Percentiles rank a stretch among this genome's conserved stretches.
Conservation (phyloP, 305 asterid species). For the Fraxinus nigra region DNA sequence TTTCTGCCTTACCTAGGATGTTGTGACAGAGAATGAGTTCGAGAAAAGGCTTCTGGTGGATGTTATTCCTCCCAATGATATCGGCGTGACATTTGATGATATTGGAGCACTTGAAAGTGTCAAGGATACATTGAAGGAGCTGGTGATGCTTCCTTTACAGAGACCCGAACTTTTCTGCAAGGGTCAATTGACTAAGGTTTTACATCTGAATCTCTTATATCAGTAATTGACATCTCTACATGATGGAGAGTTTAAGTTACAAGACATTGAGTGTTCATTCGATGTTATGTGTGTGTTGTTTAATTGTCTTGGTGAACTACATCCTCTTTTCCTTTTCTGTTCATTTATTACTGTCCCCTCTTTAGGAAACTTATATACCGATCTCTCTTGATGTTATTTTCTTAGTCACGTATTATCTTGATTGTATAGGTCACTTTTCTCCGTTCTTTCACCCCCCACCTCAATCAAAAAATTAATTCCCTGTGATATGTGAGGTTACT, state of each 20-base stretch:
- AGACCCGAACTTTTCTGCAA: conserved; percentile 59
- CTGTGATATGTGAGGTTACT: background rate
- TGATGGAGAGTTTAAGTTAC: background rate
- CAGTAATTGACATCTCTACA: conserved; percentile 5
- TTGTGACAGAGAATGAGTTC: conserved; percentile 55
- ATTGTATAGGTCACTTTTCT: background rate
- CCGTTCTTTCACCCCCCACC: background rate
- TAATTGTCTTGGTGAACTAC: background rate
- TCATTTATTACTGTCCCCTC: background rate
- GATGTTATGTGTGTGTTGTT: conserved; percentile 8
- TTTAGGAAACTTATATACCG: background rate
- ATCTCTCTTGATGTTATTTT: conserved; percentile 1
- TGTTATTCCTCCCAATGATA: conserved; percentile 55
- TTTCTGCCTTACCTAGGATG: conserved; percentile 40
- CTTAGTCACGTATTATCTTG: background rate
- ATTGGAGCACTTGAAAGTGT: conserved; percentile 58
- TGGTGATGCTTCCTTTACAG: conserved; percentile 62
- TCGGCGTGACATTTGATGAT: conserved; percentile 61
- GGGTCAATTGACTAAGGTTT: conserved; percentile 54
- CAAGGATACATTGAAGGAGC: conserved; percentile 53
- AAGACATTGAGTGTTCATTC: background rate
- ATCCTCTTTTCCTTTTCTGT: conserved; percentile 7
- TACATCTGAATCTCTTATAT: conserved; percentile 7
- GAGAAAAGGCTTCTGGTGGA: conserved; percentile 54
- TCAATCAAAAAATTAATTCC: background rate